phyloP scores from a whole-genome alignment of 2,329 filamentous ascomycete genomes.

The Sporothrix globosa region DNA sequence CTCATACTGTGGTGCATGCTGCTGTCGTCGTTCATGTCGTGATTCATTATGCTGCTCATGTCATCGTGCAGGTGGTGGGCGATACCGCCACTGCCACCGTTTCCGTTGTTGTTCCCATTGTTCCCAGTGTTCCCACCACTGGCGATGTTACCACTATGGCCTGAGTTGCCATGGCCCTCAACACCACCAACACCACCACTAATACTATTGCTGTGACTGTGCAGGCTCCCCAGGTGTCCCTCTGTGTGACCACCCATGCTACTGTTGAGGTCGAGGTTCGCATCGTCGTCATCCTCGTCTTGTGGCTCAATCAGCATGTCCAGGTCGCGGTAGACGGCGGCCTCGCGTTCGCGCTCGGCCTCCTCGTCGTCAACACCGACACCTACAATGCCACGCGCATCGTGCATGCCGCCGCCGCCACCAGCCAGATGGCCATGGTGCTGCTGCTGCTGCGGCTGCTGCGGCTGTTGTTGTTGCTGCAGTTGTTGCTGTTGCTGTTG shows the following conservation, averaged over 20 bases:
- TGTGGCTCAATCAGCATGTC: conserved; percentile 57
- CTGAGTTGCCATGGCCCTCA: neutral
- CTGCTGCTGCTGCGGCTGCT: conserved; percentile 13
- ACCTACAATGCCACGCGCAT: conserved; percentile 34
- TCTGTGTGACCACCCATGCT: neutral
- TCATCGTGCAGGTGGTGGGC: conserved; percentile 24
- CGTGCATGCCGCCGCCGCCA: conserved; percentile 27
- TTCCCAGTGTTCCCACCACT: neutral
- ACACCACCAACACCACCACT: neutral
- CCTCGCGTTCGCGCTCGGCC: conserved; percentile 48
- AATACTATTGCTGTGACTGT: conserved; percentile 6
- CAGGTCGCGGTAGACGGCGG: conserved; percentile 52
- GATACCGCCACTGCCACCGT: conserved; percentile 4
- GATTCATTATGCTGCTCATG: conserved; percentile 22
- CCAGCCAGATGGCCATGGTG: neutral
- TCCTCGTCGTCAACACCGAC: conserved; percentile 39
- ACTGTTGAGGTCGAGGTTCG: conserved; percentile 35
- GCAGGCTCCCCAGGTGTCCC: neutral
- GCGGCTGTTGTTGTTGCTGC: conserved; percentile 8
- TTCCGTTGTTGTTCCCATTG: neutral
- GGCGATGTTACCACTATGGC: neutral
- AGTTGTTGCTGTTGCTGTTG: neutral
- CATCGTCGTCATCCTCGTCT: conserved; percentile 49
- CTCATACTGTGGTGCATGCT: conserved; percentile 25
- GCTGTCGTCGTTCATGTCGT: conserved; percentile 29